A percentile compares a stretch with the other conserved stretches of the same genome.
These are phyloP conservation scores for Blastocystis sp. DNA, from an alignment of 352 stramenopile species.

Conservation along the genomic window DNA sequence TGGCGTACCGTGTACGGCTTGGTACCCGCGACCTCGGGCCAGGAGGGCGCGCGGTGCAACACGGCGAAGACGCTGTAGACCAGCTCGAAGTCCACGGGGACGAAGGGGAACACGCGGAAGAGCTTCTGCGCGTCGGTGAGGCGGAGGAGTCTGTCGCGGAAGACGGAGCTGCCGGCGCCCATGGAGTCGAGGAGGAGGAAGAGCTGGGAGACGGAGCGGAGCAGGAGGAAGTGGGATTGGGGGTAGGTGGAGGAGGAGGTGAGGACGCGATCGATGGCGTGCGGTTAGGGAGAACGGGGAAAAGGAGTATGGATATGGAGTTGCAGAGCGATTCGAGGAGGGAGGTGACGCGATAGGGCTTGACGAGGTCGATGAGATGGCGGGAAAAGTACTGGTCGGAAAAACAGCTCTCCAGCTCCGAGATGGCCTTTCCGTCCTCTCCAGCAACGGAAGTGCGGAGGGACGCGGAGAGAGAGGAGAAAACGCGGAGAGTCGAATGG, in stretches of 20 bases:
- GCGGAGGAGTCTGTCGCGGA: background rate
- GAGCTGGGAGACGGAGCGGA: constrained; percentile 11
- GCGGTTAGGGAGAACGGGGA: background rate
- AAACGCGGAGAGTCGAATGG: background rate
- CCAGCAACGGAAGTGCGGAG: background rate
- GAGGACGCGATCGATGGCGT: background rate
- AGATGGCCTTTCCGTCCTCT: background rate
- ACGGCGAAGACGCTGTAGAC: constrained; percentile 1
- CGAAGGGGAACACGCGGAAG: constrained; percentile 31
- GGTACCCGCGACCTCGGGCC: background rate
- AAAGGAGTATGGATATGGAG: background rate
- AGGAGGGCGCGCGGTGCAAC: background rate
- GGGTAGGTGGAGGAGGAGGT: background rate
- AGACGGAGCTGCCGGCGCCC: background rate
- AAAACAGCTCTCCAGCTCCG: background rate
- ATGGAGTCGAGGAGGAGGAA: constrained; percentile 32
- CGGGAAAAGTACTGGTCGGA: background rate
- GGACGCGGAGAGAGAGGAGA: background rate
- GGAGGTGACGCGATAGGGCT: background rate
- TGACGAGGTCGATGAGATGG: background rate
- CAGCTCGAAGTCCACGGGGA: constrained; percentile 23
- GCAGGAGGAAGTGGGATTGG: background rate
- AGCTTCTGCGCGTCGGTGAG: constrained; percentile 36
- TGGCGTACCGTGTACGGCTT: constrained; percentile 22
- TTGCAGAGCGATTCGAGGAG: background rate